These are phyloP conservation scores for Cutaneotrichosporon spelunceum DNA, from an alignment of 1,284 basidiomycete species.

Conservation along the genomic window DNA sequence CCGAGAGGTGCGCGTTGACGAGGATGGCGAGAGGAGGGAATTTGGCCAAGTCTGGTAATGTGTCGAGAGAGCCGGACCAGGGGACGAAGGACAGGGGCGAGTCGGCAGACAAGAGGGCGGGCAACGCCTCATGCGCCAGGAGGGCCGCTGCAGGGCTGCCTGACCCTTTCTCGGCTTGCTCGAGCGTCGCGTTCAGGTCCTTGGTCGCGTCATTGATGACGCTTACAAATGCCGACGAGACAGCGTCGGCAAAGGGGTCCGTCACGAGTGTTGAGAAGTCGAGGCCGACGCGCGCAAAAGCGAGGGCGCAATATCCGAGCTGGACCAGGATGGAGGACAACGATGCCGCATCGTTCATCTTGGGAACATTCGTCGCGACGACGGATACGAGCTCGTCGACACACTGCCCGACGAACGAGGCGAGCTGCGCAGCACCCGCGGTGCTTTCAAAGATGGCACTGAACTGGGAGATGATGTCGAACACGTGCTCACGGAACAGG, in stretches of 20 bases:
- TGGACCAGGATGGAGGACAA: slow-evolving; percentile 84
- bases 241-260: slow-evolving; percentile 62
- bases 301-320: slow-evolving; percentile 85
- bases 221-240: slow-evolving; percentile 55
- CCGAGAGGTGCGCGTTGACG: slow-evolving; percentile 68
- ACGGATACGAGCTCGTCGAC: slow-evolving; percentile 58
- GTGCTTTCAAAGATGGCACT: slow-evolving; percentile 80
- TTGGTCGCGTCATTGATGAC: slow-evolving; percentile 50
- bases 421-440: slow-evolving; percentile 54
- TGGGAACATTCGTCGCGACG: slow-evolving; percentile 53
- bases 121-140: slow-evolving; percentile 39
- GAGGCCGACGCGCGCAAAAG: slow-evolving; percentile 84
- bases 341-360: slow-evolving; percentile 60
- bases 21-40: slow-evolving; percentile 74
- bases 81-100: slow-evolving; percentile 17
- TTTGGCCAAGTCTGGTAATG: slow-evolving; percentile 59
- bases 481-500: slow-evolving; percentile 83
- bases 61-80: slow-evolving; percentile 14
- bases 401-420: slow-evolving; percentile 56
- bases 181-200: slow-evolving; percentile 30
- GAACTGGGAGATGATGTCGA: slow-evolving; percentile 86
- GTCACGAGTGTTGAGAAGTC: slow-evolving; percentile 71
- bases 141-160: slow-evolving; percentile 36
- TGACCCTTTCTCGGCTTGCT: slow-evolving; percentile 29
- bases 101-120: slow-evolving; percentile 26